Evolutionary conservation across 176 grass and related monocot species (phyloP), one percentile per base, ranked within the genome.

Genomic region (Eragrostis curvula): DNA sequence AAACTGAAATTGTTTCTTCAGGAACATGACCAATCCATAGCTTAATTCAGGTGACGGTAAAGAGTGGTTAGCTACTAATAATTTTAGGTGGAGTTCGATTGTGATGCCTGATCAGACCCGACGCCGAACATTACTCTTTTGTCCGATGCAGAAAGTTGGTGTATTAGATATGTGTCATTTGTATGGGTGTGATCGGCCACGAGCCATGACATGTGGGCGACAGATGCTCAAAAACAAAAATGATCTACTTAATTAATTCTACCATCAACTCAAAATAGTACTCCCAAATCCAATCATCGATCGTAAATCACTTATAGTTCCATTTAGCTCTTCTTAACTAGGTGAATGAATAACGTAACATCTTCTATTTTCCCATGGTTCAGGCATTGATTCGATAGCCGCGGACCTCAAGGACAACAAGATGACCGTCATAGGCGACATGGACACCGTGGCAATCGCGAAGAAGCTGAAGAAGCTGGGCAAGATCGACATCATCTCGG

Each of bases 401-500:
- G 95, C 86, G 17, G 83, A 94, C 49, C 72, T 94, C 29, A 91
- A 97, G 88, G 92, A 94, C 57, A 91, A 91, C 64, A 97, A 97
- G 83, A 80, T 97, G 86, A 97, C 88, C n/a, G 79, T 97, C 61
- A 91, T 91, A 7, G 90, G 92, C 12, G 78, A 87, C 68, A 97
- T 97, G 92, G 95, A 97, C 84, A 82, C 86, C 1, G 90, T 97
- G 5, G 88, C 85, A 16, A 83, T 97, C 15, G 92, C 90, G 7
- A 97, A 91, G 81, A 97, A 87, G 76, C 68, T 97, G 81, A 94
- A 82, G 90, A 97, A 97, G 58, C 28, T 97, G 14, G 86, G 90
- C 69, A 94, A 89, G 56, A 66, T 97, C 53, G 95, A 97, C 73
- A 92, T 97, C 70, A 5, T 97, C 7, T 94, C 88, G 0, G 95